phyloP scores from a whole-genome alignment of 192 early-diverging fungal genomes.

The Backusella luteola region DNA sequence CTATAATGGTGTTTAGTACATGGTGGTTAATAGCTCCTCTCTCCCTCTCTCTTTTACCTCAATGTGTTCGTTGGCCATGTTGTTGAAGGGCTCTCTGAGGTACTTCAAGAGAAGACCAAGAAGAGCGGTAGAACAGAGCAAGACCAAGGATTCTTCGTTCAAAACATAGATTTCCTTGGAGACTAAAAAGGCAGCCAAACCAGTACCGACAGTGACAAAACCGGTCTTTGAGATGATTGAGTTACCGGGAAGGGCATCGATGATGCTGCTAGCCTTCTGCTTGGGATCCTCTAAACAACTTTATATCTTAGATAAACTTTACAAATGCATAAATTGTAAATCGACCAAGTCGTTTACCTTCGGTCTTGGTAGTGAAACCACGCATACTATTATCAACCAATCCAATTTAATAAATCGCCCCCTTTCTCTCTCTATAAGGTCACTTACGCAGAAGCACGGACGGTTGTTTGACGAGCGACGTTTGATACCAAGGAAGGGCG shows the following conservation, averaged over 20 bases:
- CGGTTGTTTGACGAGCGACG: conserved; percentile 21
- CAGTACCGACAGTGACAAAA: conserved; percentile 79
- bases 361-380: conserved; percentile 21
- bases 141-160: conserved; percentile 89
- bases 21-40: too few relatives aligned
- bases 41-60: neutral
- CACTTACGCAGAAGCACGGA: conserved; percentile 24
- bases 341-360: conserved; percentile 12
- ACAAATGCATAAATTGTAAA: neutral
- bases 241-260: conserved; percentile 92
- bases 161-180: conserved; percentile 98
- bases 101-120: conserved; percentile 74
- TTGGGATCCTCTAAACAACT: conserved; percentile 60
- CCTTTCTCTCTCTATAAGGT: neutral
- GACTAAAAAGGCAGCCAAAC: conserved; percentile 83
- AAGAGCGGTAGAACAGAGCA: conserved; percentile 79
- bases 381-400: conserved; percentile 23
- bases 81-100: conserved; percentile 80
- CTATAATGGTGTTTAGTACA: conserved; percentile 32
- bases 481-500: conserved; percentile 14
- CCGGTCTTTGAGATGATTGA: conserved; percentile 86
- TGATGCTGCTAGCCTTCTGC: conserved; percentile 83
- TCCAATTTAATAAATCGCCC: neutral
- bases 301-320: neutral
- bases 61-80: conserved; percentile 68